Evolutionary conservation across 139 green algal genomes (phyloP), one percentile per base, ranked within the genome.

Genomic region (Chlorella sorokiniana): DNA sequence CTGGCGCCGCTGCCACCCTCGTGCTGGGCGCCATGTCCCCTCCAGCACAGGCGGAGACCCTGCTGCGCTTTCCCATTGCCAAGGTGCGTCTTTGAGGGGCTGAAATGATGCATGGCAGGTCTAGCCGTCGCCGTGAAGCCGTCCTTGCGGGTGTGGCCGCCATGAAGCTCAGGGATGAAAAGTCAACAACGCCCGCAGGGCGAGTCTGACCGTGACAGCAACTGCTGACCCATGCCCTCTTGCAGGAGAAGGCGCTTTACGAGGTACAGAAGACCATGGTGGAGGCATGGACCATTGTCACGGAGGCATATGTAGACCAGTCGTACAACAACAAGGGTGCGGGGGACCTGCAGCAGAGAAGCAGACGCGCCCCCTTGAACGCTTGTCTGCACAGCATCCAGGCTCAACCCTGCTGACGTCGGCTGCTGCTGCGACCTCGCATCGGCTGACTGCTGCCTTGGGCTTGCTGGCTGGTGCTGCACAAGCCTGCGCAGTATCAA

Each of bases 241-340:
- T 65, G 56, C 56, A 65, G 56, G 56, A 65, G 56, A 65, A 65
- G 56, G 18, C 16, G 56, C 56, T 69, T 22, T 69, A 45, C 80
- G 69, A 77, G 2, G 88, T 90, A 10, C 95, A 98, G 88, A 86
- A 90, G 16, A 95, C 93, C 0, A 51, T 98, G 65, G 84, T 95
- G 4, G 93, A 97, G 81, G 91, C 93, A 0, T 98, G 95, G 95
- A 89, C 71, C 14, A 95, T 97, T 27, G 87, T 97, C 29, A 79
- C 62, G 7, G 84, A 96, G 4, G 72, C 84, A 0, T 98, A 91
- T 83, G 91, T 97, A 29, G 94, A 97, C 77, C 45, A 68, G 16
- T 52, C 40, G 20, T 94, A 94, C 88, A 93, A 92, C 78, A 78
- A 86, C 25, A 91, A 16, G 16, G 48, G 48, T 59, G 48, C 16